These are phyloP conservation scores for Saturnispora gosingensis DNA, from an alignment of 805 yeast genomes.

Conservation along the genomic window DNA sequence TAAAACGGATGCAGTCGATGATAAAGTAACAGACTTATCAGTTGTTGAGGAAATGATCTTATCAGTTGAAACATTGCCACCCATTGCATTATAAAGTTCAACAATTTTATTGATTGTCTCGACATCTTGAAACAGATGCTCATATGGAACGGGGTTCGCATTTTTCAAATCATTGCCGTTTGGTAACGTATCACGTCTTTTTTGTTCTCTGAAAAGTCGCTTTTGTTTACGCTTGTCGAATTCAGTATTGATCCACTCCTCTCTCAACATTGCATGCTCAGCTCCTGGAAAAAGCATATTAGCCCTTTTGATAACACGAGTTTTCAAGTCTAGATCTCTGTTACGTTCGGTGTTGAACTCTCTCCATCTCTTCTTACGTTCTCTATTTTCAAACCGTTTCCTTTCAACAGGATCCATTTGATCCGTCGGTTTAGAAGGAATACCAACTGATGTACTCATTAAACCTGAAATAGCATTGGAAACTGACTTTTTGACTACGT, in stretches of 20 bases:
- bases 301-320: constrained; percentile 71
- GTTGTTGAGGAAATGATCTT: constrained; percentile 7
- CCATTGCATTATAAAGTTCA: constrained; percentile 28
- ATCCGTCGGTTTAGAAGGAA: constrained; percentile 1
- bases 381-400: constrained; percentile 59
- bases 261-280: constrained; percentile 42
- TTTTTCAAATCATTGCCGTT: constrained; percentile 4
- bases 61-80: constrained; percentile 21
- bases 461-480: constrained; percentile 9
- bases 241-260: constrained; percentile 67
- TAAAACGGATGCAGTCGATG: constrained; percentile 21
- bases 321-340: constrained; percentile 78
- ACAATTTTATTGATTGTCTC: constrained; percentile 7
- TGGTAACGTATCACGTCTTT: constrained; percentile 16
- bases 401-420: constrained; percentile 41
- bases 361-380: constrained; percentile 76
- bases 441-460: constrained; percentile 1
- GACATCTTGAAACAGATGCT: constrained; percentile 6
- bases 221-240: constrained; percentile 56
- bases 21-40: constrained; percentile 18
- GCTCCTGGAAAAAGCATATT: constrained; percentile 51
- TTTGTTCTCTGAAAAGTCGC: constrained; percentile 40
- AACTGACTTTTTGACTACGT: constrained; percentile 10
- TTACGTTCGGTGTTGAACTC: constrained; percentile 71
- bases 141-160: constrained; percentile 9